Percentiles rank a stretch among this genome's conserved stretches.
Conservation (phyloP, 2,329 filamentous ascomycete genomes). For the Penicillium occitanis region DNA sequence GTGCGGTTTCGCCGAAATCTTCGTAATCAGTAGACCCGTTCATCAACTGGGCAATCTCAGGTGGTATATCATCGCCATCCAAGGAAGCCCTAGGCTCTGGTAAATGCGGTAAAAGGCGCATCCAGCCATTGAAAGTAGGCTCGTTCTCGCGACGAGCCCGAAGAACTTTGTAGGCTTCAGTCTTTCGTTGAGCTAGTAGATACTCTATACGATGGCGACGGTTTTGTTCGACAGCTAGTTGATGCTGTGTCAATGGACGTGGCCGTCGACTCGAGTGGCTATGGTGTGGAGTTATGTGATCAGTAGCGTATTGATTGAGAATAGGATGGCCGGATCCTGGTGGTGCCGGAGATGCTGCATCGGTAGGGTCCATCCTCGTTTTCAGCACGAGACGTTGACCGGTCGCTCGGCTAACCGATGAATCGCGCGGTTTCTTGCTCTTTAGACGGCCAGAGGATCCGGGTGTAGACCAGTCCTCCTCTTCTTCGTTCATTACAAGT, state of each 20-base stretch:
- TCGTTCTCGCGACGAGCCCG: slow-evolving; percentile 41
- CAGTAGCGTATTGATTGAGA: slow-evolving; percentile 42
- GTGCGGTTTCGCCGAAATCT: slow-evolving; percentile 51
- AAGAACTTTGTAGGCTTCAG: slow-evolving; percentile 39
- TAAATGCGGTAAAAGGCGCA: slow-evolving; percentile 43
- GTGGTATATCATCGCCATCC: slow-evolving; percentile 40
- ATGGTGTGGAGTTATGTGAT: slow-evolving; percentile 32
- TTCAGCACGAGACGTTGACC: slow-evolving; percentile 46
- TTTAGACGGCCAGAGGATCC: slow-evolving; percentile 37
- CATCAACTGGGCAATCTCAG: slow-evolving; percentile 6
- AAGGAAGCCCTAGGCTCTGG: slow-evolving; percentile 47
- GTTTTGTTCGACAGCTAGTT: slow-evolving; percentile 51
- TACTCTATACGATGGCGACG: slow-evolving; percentile 51
- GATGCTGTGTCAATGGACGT: slow-evolving; percentile 51
- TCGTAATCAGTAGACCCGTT: slow-evolving; percentile 37
- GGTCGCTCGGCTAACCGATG: slow-evolving; percentile 36
- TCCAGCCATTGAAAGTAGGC: slow-evolving; percentile 42
- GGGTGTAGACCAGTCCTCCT: slow-evolving; percentile 43
- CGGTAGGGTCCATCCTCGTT: slow-evolving; percentile 43
- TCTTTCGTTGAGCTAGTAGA: slow-evolving; percentile 45
- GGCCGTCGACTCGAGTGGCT: slow-evolving; percentile 41
- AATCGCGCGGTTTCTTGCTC: slow-evolving; percentile 41
- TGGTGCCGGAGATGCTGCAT: slow-evolving; percentile 45
- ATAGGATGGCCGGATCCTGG: slow-evolving; percentile 44
- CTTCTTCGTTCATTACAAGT: slow-evolving; percentile 32